Conservation (phyloP, 768 basidiomycete genomes). For the Lentinula boryana region DNA sequence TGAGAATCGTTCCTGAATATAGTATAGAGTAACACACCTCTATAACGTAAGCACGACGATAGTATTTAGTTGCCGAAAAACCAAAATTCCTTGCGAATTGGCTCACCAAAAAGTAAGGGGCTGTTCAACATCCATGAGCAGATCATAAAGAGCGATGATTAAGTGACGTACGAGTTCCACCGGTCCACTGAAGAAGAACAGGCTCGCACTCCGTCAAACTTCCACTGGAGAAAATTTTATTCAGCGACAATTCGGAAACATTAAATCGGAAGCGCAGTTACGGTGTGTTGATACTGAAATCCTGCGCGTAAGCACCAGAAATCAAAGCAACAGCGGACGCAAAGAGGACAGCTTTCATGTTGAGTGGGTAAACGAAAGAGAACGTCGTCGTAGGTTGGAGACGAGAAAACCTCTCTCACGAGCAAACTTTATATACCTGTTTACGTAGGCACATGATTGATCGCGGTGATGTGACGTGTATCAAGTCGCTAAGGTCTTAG, state of each 20-base stretch:
- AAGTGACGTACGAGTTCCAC: conserved; percentile 44
- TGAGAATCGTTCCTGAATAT: background rate
- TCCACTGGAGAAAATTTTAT: background rate
- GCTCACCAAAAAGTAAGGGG: conserved; percentile 62
- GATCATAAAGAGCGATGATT: conserved; percentile 6
- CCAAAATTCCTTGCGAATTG: background rate
- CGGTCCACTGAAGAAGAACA: conserved; percentile 44
- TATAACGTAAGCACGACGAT: conserved; percentile 14
- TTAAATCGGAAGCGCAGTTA: conserved; percentile 27
- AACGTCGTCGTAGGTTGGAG: conserved; percentile 19
- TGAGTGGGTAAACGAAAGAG: conserved; percentile 12
- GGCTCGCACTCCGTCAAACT: conserved; percentile 49
- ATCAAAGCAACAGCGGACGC: conserved; percentile 11
- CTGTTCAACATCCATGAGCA: conserved; percentile 23
- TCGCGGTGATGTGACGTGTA: background rate
- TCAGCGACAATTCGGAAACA: background rate
- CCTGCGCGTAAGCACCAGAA: conserved; percentile 38
- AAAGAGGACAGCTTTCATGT: conserved; percentile 46
- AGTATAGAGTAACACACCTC: conserved; percentile 24
- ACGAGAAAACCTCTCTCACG: background rate
- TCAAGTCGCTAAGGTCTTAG: background rate
- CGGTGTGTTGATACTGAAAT: conserved; percentile 64
- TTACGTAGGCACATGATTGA: background rate
- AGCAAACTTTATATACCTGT: background rate
- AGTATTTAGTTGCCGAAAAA: background rate